Base-by-base conservation (phyloP, 805 yeast genomes). In the Pichia ethanolica region DNA sequence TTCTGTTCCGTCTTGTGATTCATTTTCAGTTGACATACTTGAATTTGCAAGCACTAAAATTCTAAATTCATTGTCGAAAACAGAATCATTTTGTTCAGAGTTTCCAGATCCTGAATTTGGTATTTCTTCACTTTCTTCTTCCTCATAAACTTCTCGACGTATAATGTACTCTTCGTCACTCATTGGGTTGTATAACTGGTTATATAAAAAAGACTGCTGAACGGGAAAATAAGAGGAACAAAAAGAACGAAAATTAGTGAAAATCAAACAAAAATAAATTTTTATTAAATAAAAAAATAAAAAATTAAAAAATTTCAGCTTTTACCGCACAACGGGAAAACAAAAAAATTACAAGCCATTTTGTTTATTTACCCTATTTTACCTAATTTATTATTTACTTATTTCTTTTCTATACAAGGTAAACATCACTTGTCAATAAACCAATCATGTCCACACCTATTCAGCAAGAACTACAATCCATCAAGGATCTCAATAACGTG, bases 81-180 rank as follows among this genome's bases (percentile, higher is more conserved):
- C 45, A 25, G 35, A 41, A 4, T 45, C 49, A 30, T 34, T 32
- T 25, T 35, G 38, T 14, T 27, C 42, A 8, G 45, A 46, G 28
- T 35, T 28, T 26, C 20, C 38, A 5, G 14, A n/a, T 30, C 13
- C 37, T 10, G 25, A 25, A 20, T 20, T 20, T 20, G 20, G 20
- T 20, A 20, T 20, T 9, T 11, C 12, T 4, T 47, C 52, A 30
- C 26, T 44, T 3, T 38, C 52, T 13, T 49, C 53, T 9, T 44
- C 56, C 11, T 44, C 39, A 3, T 20, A 20, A 27, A 42, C 39
- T 33, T 53, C 46, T 33, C 49, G 56, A 26, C 54, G 51, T 13
- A 53, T 39, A 11, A 49, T 45, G 37, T 35, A 53, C 12, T 53
- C 54, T 33, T 53, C 56, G 34, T 51, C 56, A 45, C 54, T 49